phyloP scores from a whole-genome alignment of 768 basidiomycete species.

The Rhodotorula babjevae region DNA sequence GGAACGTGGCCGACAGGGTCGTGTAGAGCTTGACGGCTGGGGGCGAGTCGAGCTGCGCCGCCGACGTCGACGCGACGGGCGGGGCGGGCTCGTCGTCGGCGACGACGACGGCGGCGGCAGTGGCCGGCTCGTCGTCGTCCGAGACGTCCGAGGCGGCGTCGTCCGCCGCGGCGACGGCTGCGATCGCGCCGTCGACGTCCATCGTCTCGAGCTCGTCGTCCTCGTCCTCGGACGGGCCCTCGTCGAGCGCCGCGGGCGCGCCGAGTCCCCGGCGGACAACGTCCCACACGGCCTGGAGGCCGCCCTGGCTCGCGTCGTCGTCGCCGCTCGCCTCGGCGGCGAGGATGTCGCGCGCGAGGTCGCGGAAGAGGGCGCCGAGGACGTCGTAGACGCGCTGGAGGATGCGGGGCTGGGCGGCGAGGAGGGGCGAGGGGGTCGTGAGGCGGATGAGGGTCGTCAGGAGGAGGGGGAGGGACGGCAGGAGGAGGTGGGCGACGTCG shows the following conservation, averaged over 20 bases:
- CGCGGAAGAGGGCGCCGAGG: constrained; percentile 34
- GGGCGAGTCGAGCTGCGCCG: background rate
- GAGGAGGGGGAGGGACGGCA: constrained; percentile 29
- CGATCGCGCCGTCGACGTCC: background rate
- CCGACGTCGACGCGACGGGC: constrained; percentile 36
- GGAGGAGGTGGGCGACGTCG: constrained; percentile 31
- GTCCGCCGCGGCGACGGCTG: background rate
- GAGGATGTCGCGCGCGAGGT: constrained; percentile 30
- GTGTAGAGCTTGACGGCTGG: background rate
- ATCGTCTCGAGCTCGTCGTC: background rate
- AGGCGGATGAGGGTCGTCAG: constrained; percentile 36
- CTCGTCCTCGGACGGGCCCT: background rate
- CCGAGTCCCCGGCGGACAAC: constrained; percentile 32
- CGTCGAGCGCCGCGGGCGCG: constrained; percentile 14
- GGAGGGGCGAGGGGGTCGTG: constrained; percentile 34
- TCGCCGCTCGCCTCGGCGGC: background rate
- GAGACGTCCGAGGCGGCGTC: constrained; percentile 20
- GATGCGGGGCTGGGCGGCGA: constrained; percentile 32
- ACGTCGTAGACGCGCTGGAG: constrained; percentile 39
- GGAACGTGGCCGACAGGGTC: constrained; percentile 16
- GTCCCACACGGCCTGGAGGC: constrained; percentile 25
- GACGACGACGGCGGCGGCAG: constrained; percentile 17
- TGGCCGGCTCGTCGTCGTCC: constrained; percentile 7
- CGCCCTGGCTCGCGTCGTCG: background rate
- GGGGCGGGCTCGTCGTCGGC: background rate